Base-by-base conservation (phyloP, 192 early-diverging fungal species). In the Funneliformis geosporum region DNA sequence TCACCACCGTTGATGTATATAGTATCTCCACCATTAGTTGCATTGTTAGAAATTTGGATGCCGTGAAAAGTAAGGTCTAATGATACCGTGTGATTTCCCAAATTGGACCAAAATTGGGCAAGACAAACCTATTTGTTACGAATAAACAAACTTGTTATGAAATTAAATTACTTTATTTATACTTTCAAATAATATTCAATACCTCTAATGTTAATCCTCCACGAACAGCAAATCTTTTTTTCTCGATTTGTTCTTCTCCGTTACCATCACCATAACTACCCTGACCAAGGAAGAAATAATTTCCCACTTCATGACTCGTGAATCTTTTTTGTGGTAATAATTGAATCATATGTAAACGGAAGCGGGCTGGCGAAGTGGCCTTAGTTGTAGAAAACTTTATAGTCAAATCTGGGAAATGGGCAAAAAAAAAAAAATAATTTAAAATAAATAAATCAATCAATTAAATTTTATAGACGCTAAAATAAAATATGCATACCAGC, bases 81-180 rank as follows among this genome's bases (percentile, higher is more conserved):
- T 38, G 90, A 89, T 11, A 97, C 83, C 33, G 83, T 82, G 78
- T 95, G 92, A 14, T 84, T 80, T 39, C 90, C 95, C 38, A 92
- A 84, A 75, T 89, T 88, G 61, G 90, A 93, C 96, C 98, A 99
- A 84, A 94, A 97, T 82, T 96, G 96, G 3, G 95, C 95, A 46
- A 98, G 70, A 75, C 92, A 88, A 43, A 92, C 60, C 83, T 77
- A 76, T 14, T 40, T n/a, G 18, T 27, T 73, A 68, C 50, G 39
- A 70, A 28, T 42, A 39, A 9, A 62, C 11, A 71, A 39, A 38
- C 55, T 27, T 47, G 10, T 23, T 27, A 14, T 4, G 4, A 5
- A 42, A 42, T 72, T 27, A 8, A 38, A 47, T 3, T 27, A 72
- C 43, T 47, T 55, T 10, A 44, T 10, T 44, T 44, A 9, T 7